These are phyloP conservation scores for Fusarium multiceps DNA, from an alignment of 2,329 filamentous ascomycete genomes.

Conservation along the genomic window DNA sequence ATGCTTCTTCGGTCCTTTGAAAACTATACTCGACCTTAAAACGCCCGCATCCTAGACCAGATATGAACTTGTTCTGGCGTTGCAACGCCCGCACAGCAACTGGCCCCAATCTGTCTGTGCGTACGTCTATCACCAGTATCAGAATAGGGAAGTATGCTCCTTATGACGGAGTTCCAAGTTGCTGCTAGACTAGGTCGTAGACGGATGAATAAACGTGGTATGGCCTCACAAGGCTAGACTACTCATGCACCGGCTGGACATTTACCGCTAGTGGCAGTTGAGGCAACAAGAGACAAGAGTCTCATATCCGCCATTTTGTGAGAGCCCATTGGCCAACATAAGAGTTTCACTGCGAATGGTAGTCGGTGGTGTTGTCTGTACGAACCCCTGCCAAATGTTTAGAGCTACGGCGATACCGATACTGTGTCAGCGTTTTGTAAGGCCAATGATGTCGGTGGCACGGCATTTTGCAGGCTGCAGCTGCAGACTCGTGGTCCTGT, in stretches of 20 bases:
- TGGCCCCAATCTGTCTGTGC: background rate
- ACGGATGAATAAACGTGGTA: background rate
- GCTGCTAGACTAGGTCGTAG: background rate
- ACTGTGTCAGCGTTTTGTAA: constrained; percentile 3
- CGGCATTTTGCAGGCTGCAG: background rate
- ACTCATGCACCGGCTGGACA: background rate
- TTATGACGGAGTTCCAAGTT: background rate
- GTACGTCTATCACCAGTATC: background rate
- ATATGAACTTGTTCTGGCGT: background rate
- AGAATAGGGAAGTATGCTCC: background rate
- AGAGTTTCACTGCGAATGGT: constrained; percentile 11
- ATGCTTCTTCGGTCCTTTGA: background rate
- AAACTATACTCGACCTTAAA: background rate
- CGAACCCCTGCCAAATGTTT: constrained; percentile 8
- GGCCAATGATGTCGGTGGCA: background rate
- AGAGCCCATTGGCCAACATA: constrained; percentile 10
- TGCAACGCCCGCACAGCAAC: background rate
- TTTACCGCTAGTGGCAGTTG: background rate
- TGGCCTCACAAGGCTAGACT: background rate
- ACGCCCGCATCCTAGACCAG: background rate
- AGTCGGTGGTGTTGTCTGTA: constrained; percentile 10
- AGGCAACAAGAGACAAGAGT: background rate
- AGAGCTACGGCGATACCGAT: constrained; percentile 33
- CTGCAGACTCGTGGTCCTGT: background rate
- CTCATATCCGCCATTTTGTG: constrained; percentile 24